Evolutionary conservation across 768 basidiomycete species (phyloP).

Genomic region (Collybia sp.): DNA sequence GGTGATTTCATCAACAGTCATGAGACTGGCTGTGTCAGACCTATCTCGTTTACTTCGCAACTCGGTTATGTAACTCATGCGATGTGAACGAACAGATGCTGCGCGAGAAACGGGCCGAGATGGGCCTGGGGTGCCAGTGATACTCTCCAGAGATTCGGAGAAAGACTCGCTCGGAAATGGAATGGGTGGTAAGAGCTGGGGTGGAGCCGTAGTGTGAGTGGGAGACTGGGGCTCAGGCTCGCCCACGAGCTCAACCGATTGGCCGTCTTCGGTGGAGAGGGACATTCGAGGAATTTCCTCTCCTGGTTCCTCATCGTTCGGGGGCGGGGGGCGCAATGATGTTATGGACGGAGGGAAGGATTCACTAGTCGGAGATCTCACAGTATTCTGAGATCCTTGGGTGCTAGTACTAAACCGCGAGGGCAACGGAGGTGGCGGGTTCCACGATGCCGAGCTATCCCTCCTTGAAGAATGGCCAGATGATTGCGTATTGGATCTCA

Average conservation of each 20-base stretch:
- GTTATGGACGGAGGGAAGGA: constrained; percentile 45
- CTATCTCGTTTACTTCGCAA: constrained; percentile 77
- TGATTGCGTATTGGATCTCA: constrained; percentile 33
- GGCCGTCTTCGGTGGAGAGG: constrained; percentile 69
- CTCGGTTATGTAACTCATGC: constrained; percentile 81
- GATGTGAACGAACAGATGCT: constrained; percentile 49
- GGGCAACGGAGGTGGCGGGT: constrained; percentile 36
- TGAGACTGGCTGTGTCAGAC: constrained; percentile 84
- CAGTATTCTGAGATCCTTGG: constrained; percentile 39
- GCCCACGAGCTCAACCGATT: constrained; percentile 56
- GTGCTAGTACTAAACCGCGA: constrained; percentile 66
- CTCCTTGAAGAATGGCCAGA: constrained; percentile 21
- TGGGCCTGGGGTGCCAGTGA: constrained; percentile 27
- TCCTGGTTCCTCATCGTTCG: constrained; percentile 11
- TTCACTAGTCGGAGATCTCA: constrained; percentile 38
- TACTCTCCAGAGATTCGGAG: constrained; percentile 69
- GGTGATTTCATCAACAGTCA: constrained; percentile 98
- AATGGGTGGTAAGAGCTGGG: constrained; percentile 72
- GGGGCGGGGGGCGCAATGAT: constrained; percentile 33
- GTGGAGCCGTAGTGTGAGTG: constrained; percentile 25
- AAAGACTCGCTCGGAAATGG: constrained; percentile 75
- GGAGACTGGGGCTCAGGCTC: constrained; percentile 22
- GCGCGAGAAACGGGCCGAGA: constrained; percentile 37
- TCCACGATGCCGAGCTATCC: constrained; percentile 42
- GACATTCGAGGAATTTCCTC: constrained; percentile 71